Base-by-base conservation (phyloP, 768 basidiomycete species). In the Boletus barrowsii region DNA sequence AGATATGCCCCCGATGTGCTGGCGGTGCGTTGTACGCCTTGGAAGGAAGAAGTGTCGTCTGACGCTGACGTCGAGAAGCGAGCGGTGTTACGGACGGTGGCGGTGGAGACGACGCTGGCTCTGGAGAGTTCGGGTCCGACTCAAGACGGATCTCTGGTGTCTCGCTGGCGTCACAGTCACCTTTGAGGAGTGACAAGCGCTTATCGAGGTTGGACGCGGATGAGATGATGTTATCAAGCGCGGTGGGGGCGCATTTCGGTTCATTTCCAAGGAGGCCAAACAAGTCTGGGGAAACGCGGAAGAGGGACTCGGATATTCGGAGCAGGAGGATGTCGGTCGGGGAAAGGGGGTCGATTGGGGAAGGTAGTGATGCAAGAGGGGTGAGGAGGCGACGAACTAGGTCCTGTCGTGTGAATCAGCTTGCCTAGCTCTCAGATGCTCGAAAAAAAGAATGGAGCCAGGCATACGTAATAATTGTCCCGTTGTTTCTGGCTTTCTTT, bases 381-480 rank as follows among this genome's bases (percentile, higher is more conserved):
- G 75, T 66, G 10, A 90, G 69, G 46, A 90, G 72, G 26, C 83
- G 80, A 49, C 77, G 80, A 30, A 89, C 79, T 56, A 91, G 82
- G 57, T 86, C 86, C 89, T 91, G 58, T 56, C 5, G 26, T 26
- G 30, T 35, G 62, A 52, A 46, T 60, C 10, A 64, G 44, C 14
- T 65, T 56, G 51, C 14, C 32, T 3, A 13, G 10, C 44, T 35
- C 20, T 18, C 10, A 15, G 1, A 47, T n/a, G 1, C 15, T n/a
- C n/a, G 1, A 0, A 13, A 18, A 32, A 42, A 39, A n/a, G 24
- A 1, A 14, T 40, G 13, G 5, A 39, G 18, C 43, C 13, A n/a
- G 43, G 73, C 83, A 40, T 59, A 90, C 89, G 67, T 90, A 90
- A 65, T 90, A 91, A 54, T 77, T 79, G 40, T 85, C 82, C 49